These are phyloP conservation scores for Lichtheimia hyalospora DNA, from an alignment of 371 early-diverging fungal genomes.

Conservation along the genomic window DNA sequence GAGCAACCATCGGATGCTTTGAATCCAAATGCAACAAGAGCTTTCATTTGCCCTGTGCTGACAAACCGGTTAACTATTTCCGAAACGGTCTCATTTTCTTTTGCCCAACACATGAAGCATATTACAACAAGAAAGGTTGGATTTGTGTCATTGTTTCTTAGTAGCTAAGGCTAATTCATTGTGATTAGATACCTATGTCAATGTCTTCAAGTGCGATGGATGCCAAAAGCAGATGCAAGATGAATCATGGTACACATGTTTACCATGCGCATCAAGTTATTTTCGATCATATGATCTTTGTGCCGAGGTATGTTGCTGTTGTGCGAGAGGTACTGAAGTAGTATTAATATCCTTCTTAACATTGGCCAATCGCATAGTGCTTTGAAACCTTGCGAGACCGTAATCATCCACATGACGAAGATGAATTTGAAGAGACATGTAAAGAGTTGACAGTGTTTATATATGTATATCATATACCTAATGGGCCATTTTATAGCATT, in stretches of 20 bases:
- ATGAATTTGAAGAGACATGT: constrained; percentile 64
- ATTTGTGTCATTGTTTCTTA: not conserved
- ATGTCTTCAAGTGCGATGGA: constrained; percentile 70
- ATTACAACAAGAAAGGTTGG: constrained; percentile 54
- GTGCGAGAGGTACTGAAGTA: too few relatives aligned
- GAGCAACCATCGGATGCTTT: constrained; percentile 91
- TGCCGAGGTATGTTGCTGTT: constrained; percentile 36
- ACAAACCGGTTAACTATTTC: constrained; percentile 70
- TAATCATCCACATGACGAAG: constrained; percentile 58
- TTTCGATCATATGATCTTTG: constrained; percentile 79
- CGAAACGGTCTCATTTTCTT: constrained; percentile 83
- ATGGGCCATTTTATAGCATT: constrained; percentile 22
- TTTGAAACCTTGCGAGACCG: constrained; percentile 47
- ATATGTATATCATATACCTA: too few relatives aligned
- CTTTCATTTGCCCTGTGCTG: constrained; percentile 83
- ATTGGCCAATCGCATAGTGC: constrained; percentile 39
- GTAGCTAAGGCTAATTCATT: not conserved
- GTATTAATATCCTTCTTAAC: not conserved
- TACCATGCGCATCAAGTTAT: constrained; percentile 64
- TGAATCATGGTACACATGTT: constrained; percentile 69
- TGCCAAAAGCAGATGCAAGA: constrained; percentile 61
- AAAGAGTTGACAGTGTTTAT: too few relatives aligned
- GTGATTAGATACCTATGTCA: constrained; percentile 62
- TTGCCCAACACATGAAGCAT: constrained; percentile 78
- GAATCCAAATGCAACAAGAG: constrained; percentile 81